phyloP scores from a whole-genome alignment of 495 filamentous ascomycete genomes.

The Podospora bellae-mahoneyi region DNA sequence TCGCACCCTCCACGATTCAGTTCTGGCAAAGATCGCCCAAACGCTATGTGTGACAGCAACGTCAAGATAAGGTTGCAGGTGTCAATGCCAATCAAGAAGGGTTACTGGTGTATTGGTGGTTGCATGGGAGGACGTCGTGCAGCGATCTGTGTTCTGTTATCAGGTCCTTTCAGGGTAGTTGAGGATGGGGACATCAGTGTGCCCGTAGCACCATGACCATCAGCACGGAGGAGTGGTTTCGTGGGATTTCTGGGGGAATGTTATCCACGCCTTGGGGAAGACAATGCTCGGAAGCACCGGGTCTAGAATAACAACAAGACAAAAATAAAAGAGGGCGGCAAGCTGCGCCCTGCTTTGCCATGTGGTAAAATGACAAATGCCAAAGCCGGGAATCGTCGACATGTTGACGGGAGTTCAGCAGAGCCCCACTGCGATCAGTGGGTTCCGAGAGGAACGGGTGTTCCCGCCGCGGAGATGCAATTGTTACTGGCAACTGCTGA shows the following conservation, averaged over 20 bases:
- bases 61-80: slow-evolving; percentile 11
- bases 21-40: neutral
- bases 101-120: neutral
- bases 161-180: neutral
- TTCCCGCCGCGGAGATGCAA: slow-evolving; percentile 30
- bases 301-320: neutral
- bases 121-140: slow-evolving; percentile 1
- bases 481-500: slow-evolving; percentile 10
- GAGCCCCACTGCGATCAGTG: neutral
- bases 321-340: neutral
- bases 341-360: neutral
- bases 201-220: no score
- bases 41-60: neutral
- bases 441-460: slow-evolving; percentile 15
- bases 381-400: neutral
- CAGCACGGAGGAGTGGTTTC: no score
- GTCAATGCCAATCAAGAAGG: neutral
- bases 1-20: no score
- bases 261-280: neutral
- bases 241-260: neutral
- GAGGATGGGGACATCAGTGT: no score
- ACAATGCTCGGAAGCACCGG: neutral
- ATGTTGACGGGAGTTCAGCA: neutral
- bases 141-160: neutral
- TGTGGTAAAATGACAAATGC: neutral